Conservation (phyloP, 148 eudicot species). For the Polygonum aviculare region DNA sequence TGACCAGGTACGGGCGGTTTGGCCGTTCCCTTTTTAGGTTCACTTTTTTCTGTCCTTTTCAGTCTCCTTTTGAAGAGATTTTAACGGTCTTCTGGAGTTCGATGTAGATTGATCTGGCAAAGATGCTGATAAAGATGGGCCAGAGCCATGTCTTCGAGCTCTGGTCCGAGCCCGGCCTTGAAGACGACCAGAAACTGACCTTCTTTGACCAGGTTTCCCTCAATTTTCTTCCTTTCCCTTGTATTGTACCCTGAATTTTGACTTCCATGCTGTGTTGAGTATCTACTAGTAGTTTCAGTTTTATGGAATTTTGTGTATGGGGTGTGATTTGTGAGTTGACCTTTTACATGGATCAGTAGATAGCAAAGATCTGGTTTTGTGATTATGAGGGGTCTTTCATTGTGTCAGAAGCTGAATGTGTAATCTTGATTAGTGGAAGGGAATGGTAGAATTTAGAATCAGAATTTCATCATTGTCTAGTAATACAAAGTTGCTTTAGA, state of each 20-base stretch:
- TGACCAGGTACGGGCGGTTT: slow-evolving; percentile 33
- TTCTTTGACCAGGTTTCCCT: slow-evolving; percentile 69
- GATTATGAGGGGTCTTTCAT: neutral
- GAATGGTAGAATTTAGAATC: neutral
- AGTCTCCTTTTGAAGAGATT: neutral
- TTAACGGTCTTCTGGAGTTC: neutral
- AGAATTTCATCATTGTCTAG: neutral
- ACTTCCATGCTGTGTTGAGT: neutral
- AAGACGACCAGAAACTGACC: slow-evolving; percentile 61
- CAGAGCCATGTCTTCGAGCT: slow-evolving; percentile 67
- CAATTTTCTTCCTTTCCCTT: neutral
- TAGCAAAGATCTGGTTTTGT: neutral
- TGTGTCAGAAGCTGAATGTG: neutral
- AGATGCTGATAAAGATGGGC: slow-evolving; percentile 58
- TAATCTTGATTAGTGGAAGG: neutral
- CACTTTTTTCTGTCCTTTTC: neutral
- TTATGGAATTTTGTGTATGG: neutral
- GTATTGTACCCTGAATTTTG: neutral
- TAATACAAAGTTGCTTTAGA: neutral
- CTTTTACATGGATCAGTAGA: neutral
- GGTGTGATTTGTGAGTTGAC: neutral
- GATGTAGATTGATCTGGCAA: slow-evolving; percentile 56
- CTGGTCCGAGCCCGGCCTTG: slow-evolving; percentile 72
- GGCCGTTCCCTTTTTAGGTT: neutral
- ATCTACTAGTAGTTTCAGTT: neutral